Percentiles rank a stretch among this genome's conserved stretches.
Conservation (phyloP, 2,329 filamentous ascomycete species). For the Alternaria sp. region DNA sequence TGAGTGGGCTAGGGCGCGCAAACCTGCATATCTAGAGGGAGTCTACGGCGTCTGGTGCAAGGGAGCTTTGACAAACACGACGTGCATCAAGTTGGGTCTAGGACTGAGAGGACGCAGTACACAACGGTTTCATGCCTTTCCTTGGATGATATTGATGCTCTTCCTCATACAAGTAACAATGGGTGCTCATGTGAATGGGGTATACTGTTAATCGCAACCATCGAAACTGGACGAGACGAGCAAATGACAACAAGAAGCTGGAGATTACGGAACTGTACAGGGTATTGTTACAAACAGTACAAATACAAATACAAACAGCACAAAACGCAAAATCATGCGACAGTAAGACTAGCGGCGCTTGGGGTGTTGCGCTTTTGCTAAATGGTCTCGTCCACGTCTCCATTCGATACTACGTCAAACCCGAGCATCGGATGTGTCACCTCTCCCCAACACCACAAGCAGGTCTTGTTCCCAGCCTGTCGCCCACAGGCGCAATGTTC, state of each 20-base stretch:
- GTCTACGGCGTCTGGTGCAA: not conserved
- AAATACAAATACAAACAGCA: not conserved
- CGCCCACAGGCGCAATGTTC: constrained; percentile 15
- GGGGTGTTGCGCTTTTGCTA: not conserved
- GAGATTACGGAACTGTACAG: not conserved
- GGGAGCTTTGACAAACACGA: not conserved
- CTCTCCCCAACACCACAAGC: constrained; percentile 25
- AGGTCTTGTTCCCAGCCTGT: constrained; percentile 7
- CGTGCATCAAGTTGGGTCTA: not conserved
- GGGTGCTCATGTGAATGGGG: not conserved
- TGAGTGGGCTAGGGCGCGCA: not conserved
- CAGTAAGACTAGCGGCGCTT: not conserved
- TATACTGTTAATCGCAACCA: not conserved
- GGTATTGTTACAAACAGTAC: not conserved
- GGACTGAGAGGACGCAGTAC: not conserved
- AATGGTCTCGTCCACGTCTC: not conserved
- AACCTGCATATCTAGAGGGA: not conserved
- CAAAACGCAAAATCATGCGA: not conserved
- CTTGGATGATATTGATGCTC: no score
- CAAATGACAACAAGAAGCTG: not conserved
- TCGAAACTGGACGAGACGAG: not conserved
- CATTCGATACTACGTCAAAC: not conserved
- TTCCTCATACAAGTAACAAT: not conserved
- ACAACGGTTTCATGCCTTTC: not conserved
- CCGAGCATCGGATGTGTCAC: constrained; percentile 4